These are phyloP conservation scores for Cymbidium sinense DNA, from an alignment of 106 monocot genomes.

Conservation along the genomic window DNA sequence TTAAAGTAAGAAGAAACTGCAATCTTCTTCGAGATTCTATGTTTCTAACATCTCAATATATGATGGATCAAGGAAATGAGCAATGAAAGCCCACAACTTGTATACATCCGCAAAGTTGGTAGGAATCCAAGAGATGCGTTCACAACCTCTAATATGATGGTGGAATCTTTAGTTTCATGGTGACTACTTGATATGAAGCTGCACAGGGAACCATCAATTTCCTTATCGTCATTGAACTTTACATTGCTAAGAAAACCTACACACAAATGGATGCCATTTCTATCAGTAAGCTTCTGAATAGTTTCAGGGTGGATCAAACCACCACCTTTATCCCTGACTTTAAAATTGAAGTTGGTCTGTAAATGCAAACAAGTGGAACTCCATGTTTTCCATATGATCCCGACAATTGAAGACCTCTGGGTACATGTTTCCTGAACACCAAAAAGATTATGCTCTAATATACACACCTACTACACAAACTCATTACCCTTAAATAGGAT, in stretches of 20 bases:
- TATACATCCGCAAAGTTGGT: slow-evolving; percentile 97
- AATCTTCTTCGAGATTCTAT: too few relatives aligned
- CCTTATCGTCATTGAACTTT: slow-evolving; percentile 33
- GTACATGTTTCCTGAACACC: slow-evolving; percentile 57
- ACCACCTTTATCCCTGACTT: slow-evolving; percentile 50
- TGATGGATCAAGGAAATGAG: slow-evolving; percentile 67
- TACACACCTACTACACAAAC: slow-evolving; percentile 42
- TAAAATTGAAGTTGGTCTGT: slow-evolving; percentile 95
- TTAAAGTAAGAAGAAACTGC: too few relatives aligned
- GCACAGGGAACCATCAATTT: slow-evolving; percentile 27
- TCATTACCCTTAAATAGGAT: slow-evolving; percentile 27
- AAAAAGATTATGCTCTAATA: slow-evolving; percentile 61
- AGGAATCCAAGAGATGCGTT: slow-evolving; percentile 90
- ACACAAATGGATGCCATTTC: slow-evolving; percentile 67
- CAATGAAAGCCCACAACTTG: slow-evolving; percentile 91
- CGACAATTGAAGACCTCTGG: slow-evolving; percentile 62
- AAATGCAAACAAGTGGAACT: slow-evolving; percentile 56
- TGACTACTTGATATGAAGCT: slow-evolving; percentile 37
- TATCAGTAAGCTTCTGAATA: slow-evolving; percentile 85
- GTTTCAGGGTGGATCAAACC: slow-evolving; percentile 58
- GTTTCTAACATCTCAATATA: slow-evolving; percentile 16
- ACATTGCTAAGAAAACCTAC: slow-evolving; percentile 84
- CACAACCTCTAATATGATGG: slow-evolving; percentile 64
- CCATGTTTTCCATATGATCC: slow-evolving; percentile 26
- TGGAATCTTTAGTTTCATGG: slow-evolving; percentile 37